Base-by-base conservation (phyloP, 78 protist species). In the Dictyostelium capitatum region DNA sequence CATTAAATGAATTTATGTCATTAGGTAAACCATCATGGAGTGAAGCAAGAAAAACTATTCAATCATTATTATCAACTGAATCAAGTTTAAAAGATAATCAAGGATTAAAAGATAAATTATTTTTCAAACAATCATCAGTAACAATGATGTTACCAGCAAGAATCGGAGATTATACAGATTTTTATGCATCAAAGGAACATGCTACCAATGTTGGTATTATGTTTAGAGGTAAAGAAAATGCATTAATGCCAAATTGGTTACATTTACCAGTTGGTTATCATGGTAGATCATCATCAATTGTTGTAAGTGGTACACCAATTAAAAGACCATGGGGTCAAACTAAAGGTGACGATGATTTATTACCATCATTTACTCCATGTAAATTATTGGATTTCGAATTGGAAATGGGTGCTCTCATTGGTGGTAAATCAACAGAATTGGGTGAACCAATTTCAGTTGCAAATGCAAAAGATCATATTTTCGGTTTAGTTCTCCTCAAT, bases 161-260 rank as follows among this genome's bases (percentile, higher is more conserved):
- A 25, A 95, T 90, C 46, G 98, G 98, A 28, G 99, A 98, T 91
- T 98, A 98, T 96, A 98, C 99, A 17, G 99, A 98, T 95, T 98
- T 98, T 72, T 98, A 97, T 95, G 77, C 98, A 43, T 95, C 98
- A 15, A 62, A 79, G 17, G 98, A 96, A 8, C 99, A 98, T 80
- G 99, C 99, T 1, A 89, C 97, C 75, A 98, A 98, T 89, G 95
- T 98, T 41, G 99, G 99, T 72, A 92, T 28, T 37, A 91, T 97
- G 96, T 96, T 95, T 87, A 89, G 97, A 73, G 95, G 96, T 19
- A 82, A 80, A 57, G 96, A 92, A 47, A 95, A 97, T 75, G 95
- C 98, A 12, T 89, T 97, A 64, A 57, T 89, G 96, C 98, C 98
- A 95, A 95, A 94, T 82, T 95, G 98, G 97, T 2, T 62, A 25